These are phyloP conservation scores for Cotoneaster glaucophyllus DNA, from an alignment of 306 rosid species.

Conservation along the genomic window DNA sequence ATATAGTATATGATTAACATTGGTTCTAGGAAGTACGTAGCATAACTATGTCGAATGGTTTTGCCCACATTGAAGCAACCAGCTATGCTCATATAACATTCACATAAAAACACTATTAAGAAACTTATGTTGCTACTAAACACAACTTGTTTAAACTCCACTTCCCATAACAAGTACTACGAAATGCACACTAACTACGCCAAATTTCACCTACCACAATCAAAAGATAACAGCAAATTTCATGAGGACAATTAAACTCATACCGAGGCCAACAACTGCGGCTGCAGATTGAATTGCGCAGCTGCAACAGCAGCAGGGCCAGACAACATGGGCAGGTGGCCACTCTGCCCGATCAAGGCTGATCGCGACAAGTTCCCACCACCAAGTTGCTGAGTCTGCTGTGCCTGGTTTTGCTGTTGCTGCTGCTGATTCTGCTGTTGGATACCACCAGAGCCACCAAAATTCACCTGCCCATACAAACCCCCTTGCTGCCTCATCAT, in stretches of 20 bases:
- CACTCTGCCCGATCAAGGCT: constrained; percentile 61
- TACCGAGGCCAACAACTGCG: constrained; percentile 75
- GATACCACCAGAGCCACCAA: constrained; percentile 52
- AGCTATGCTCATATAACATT: background rate
- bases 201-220: background rate
- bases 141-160: background rate
- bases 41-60: background rate
- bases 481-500: constrained; percentile 59
- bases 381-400: constrained; percentile 29
- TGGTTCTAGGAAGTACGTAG: background rate
- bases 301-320: constrained; percentile 35
- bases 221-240: background rate
- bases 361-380: constrained; percentile 60
- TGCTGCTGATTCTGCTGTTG: constrained; percentile 53
- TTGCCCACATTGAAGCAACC: background rate
- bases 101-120: background rate
- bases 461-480: constrained; percentile 64
- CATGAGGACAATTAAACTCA: background rate
- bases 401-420: constrained; percentile 39
- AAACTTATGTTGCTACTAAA: background rate
- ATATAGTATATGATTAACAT: background rate
- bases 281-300: constrained; percentile 50
- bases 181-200: background rate
- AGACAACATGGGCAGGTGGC: constrained; percentile 70
- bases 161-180: background rate